Evolutionary conservation across 2,329 filamentous ascomycete genomes (phyloP).

Genomic region (Hysterium pulicare): DNA sequence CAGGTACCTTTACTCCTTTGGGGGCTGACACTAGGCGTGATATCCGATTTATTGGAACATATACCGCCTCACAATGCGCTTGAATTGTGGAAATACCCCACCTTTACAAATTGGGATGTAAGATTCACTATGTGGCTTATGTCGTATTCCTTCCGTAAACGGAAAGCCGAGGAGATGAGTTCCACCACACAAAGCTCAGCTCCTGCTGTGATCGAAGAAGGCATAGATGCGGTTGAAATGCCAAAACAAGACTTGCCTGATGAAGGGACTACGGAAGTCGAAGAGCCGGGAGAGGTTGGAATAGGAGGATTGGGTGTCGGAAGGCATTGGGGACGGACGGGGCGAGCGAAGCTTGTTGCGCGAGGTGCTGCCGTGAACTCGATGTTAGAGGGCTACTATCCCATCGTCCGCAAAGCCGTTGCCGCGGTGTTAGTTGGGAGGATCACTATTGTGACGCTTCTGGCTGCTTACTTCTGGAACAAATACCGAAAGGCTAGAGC

Average conservation of each 20-base stretch:
- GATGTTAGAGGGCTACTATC: constrained; percentile 53
- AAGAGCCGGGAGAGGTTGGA: constrained; percentile 42
- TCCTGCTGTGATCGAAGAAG: constrained; percentile 18
- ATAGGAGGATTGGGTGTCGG: constrained; percentile 46
- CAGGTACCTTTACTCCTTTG: constrained; percentile 58
- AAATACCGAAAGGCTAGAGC: constrained; percentile 8
- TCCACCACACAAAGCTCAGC: constrained; percentile 5
- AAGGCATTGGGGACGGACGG: constrained; percentile 32
- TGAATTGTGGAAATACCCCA: constrained; percentile 64
- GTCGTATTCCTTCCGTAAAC: constrained; percentile 52
- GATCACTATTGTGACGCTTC: constrained; percentile 21
- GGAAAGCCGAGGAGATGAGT: constrained; percentile 31
- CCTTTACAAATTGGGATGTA: constrained; percentile 62
- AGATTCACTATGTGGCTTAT: constrained; percentile 58
- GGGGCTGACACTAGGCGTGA: constrained; percentile 65
- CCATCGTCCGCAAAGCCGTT: constrained; percentile 48
- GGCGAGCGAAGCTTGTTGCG: constrained; percentile 36
- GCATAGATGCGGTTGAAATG: constrained; percentile 19
- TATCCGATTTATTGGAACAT: constrained; percentile 66
- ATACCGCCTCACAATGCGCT: constrained; percentile 62
- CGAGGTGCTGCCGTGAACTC: constrained; percentile 43
- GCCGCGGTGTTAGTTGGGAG: constrained; percentile 41
- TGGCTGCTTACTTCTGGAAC: constrained; percentile 20
- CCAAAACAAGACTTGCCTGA: constrained; percentile 24
- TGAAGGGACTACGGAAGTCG: constrained; percentile 13